Evolutionary conservation across 202 grass and related monocot species (phyloP).

Genomic region (Schoenoplectus tabernaemontani): DNA sequence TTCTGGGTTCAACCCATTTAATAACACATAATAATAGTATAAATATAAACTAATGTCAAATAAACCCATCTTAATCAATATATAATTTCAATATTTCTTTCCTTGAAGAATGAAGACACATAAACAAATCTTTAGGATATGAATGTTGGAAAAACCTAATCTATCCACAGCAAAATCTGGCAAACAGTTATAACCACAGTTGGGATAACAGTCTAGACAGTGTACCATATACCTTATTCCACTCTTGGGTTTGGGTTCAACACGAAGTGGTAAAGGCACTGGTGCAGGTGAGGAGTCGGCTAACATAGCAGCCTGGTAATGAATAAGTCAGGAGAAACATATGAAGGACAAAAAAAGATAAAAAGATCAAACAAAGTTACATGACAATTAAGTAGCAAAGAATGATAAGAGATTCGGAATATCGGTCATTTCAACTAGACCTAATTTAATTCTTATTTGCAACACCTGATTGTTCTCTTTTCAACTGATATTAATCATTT

Average conservation of each 20-base stretch:
- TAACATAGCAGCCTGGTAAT: conserved; percentile 78
- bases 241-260: conserved; percentile 87
- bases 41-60: not conserved
- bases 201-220: no score
- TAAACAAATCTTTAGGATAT: not conserved
- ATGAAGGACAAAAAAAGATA: not conserved
- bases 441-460: not conserved
- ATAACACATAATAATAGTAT: not conserved
- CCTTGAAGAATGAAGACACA: not conserved
- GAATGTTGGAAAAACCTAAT: not conserved
- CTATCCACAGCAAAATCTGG: not conserved
- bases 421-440: not conserved
- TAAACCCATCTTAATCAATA: not conserved
- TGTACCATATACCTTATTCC: conserved; percentile 81
- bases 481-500: not conserved
- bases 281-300: conserved; percentile 62
- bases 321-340: conserved; percentile 42
- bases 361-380: not conserved
- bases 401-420: not conserved
- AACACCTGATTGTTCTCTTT: not conserved
- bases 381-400: not conserved
- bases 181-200: not conserved
- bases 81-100: not conserved
- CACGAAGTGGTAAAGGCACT: conserved; percentile 56
- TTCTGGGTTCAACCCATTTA: not conserved